Evolutionary conservation across 805 yeast genomes (phyloP), one percentile per base, ranked within the genome.

Genomic region (Suhomyces sp.): DNA sequence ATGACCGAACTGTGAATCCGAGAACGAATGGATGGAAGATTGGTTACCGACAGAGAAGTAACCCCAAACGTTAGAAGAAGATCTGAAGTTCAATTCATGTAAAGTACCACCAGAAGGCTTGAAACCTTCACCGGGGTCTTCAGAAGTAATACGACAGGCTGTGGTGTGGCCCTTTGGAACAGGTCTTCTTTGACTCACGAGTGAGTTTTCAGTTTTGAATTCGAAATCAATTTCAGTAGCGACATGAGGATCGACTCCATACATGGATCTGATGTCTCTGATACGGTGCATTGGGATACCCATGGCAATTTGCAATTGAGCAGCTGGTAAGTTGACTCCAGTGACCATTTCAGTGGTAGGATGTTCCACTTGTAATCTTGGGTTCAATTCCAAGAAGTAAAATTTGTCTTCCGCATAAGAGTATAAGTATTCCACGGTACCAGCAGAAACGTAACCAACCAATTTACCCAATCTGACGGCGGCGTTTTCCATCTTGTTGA

Each of bases 321-420:
- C 96, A 39, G 97, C 95, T 19, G 99, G 99, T 60, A 93, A 75
- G 59, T 93, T 95, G 36, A 93, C 97, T 48, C 98, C 98, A 16
- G 95, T 83, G 38, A 88, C 98, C 99, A 93, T 93, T 71, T 93
- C 99, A 25, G 98, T 93, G 28, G 98, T 93, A 55, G 99, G 99
- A 75, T 93, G 99, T 76, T 93, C 99, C 41, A 93, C 99, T 74
- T 93, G 99, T 63, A 93, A 76, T 75, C 99, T 86, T 54, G 99
- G 98, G 63, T 93, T 93, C 61, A 93, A 77, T 70, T 93, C 99
- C 60, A 93, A 74, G 65, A 93, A 93, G 74, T 90, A 93, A 61
- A 91, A 93, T 60, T 90, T 88, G 65, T 91, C 90, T 43, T 93
- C 97, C 38, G 85, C 78, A 60, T 88, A 93, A 18, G 96, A 88